Base-by-base conservation (phyloP, 2,329 filamentous ascomycete species). In the Gliomastix tumulicola region DNA sequence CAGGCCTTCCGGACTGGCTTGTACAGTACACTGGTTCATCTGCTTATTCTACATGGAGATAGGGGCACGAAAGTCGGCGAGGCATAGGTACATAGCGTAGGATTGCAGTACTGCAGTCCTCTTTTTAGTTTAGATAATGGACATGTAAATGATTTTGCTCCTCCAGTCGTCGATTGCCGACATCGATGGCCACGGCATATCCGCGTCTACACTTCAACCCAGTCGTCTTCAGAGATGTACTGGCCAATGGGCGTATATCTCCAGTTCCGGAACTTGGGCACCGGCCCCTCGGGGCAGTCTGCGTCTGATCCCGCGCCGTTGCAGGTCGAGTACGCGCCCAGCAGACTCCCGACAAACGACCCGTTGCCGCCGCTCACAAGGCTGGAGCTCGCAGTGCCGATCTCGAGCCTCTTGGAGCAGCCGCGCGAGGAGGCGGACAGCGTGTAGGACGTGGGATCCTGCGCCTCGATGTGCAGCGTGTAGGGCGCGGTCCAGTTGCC, bases 401-500 rank as follows among this genome's bases (percentile, higher is more conserved):
- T 31, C 2, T 37, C 23, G 7, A 40, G 19, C 13, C 16, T 25
- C 13, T 22, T 16, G n/a, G 21, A 18, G 16, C 21, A 18, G 5
- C 30, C 19, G 12, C 12, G 16, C 17, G 25, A 20, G 20, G 30
- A 23, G 3, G 34, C 38, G 13, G 30, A 32, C 13, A 38, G 36
- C 20, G 21, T 30, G 25, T 38, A 47, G n/a, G 41, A 48, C 30
- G 46, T 45, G 5, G 40, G 10, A 12, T 49, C 48, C 37, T 51
- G 38, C 1, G 62, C 60, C 8, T 39, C 47, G 25, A 65, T 47
- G 2, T 50, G 49, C 6, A 57, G 54, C 46, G 53, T 37, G n/a
- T 40, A 38, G 6, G 41, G 30, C 4, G 19, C 35, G 11, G 19
- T 21, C 41, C 41, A 41, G 22, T 30, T 20, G 21, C 20, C 22